phyloP scores from a whole-genome alignment of 139 green algal genomes.

The Ettlia oleoabundans region DNA sequence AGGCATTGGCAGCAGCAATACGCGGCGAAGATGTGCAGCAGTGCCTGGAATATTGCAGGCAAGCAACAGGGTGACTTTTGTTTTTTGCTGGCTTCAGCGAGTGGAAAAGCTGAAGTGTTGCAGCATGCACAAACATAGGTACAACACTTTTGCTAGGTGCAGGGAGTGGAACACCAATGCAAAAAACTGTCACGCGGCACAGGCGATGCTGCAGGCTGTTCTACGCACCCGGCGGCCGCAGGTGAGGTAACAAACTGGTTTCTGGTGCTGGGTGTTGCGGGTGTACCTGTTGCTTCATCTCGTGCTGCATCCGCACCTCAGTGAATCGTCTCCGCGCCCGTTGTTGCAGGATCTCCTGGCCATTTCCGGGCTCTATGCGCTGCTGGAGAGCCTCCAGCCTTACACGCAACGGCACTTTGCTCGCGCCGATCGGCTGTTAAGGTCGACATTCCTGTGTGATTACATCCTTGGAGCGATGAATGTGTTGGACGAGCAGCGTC shows the following conservation, averaged over 20 bases:
- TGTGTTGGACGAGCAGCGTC: constrained; percentile 53
- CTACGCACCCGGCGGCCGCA: constrained; percentile 62
- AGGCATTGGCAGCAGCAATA: constrained; percentile 1
- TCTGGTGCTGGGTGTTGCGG: no score
- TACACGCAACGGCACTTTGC: constrained; percentile 89
- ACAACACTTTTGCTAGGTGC: background rate
- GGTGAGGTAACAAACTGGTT: no score
- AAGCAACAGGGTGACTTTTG: background rate
- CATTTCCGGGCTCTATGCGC: constrained; percentile 62
- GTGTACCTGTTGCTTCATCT: no score
- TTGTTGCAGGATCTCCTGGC: constrained; percentile 54
- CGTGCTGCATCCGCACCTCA: background rate
- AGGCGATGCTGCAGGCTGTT: constrained; percentile 81
- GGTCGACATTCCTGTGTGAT: constrained; percentile 85
- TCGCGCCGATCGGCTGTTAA: constrained; percentile 83
- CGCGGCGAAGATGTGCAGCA: constrained; percentile 22
- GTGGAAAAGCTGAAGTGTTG: no score
- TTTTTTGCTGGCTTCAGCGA: background rate
- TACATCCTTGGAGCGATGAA: constrained; percentile 84
- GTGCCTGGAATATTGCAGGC: constrained; percentile 27
- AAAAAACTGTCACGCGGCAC: constrained; percentile 79
- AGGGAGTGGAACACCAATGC: constrained; percentile 96
- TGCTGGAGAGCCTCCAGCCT: constrained; percentile 82
- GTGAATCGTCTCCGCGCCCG: background rate
- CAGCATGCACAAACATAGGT: no score